phyloP scores from a whole-genome alignment of 2,329 filamentous ascomycete species.

The Clonostachys solani region DNA sequence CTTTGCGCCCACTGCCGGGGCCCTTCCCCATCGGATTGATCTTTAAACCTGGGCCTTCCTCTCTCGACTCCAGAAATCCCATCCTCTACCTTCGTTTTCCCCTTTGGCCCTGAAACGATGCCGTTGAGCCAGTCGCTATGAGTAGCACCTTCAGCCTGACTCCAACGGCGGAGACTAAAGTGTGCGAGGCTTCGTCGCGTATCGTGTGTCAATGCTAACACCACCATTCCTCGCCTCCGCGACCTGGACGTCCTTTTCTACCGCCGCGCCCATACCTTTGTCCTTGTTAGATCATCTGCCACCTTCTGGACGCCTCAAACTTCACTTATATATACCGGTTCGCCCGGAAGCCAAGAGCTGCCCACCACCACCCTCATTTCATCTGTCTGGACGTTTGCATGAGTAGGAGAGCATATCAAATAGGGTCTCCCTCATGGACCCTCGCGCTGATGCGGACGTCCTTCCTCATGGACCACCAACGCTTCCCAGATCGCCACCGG shows the following conservation, averaged over 20 bases:
- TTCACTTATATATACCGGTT: no score
- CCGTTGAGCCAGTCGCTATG: slow-evolving; percentile 29
- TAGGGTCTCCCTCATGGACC: slow-evolving; percentile 23
- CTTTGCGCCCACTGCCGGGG: not conserved
- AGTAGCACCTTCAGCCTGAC: slow-evolving; percentile 18
- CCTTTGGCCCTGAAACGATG: slow-evolving; percentile 17
- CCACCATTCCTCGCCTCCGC: no score
- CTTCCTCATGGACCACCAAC: slow-evolving; percentile 23
- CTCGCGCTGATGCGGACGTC: slow-evolving; percentile 11
- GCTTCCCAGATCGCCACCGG: slow-evolving; percentile 20
- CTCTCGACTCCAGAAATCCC: slow-evolving; percentile 1
- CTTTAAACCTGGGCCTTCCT: slow-evolving; percentile 2
- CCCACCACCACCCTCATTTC: no score
- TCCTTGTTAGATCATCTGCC: no score
- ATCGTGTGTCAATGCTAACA: not conserved
- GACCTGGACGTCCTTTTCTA: no score
- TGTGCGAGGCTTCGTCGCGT: not conserved
- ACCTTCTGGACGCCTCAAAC: no score
- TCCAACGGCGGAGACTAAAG: slow-evolving; percentile 13
- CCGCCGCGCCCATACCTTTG: no score
- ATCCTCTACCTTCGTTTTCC: slow-evolving; percentile 3
- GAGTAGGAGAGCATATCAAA: slow-evolving; percentile 14
- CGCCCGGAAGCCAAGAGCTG: no score
- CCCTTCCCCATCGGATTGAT: not conserved
- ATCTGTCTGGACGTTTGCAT: no score